Evolutionary conservation across 2,329 filamentous ascomycete species (phyloP), one percentile per base, ranked within the genome.

Genomic region (Botrytis fabae): DNA sequence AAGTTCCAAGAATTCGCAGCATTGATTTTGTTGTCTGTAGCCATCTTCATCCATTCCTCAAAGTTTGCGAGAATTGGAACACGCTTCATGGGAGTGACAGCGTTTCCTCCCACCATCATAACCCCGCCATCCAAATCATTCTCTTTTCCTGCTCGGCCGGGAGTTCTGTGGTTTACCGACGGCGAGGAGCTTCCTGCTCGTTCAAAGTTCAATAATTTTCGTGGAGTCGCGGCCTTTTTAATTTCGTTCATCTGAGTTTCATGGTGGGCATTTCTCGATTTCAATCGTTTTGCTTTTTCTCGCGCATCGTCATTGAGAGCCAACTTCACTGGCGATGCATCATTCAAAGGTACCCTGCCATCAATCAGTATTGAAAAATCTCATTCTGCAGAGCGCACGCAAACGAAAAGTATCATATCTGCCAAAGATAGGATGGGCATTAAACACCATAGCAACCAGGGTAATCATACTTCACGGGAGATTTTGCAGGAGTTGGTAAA

Each of bases 31-130:
- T 99, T 99, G 85, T 99, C 96, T 25, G 96, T 98, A 2, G 96
- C 96, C 94, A 99, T 97, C 87, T 98, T 99, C 94, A 99, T 98
- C 96, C 95, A 98, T 82, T 99, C 96, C 82, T 99, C 96, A 79
- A 98, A 99, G 83, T 99, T 99, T 80, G 96, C 96, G 71, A 99
- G 86, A 78, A 99, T 92, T 1, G 96, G 96, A 42, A 97, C 93
- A 75, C 95, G 92, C 87, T 97, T 97, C 92, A 97, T 95, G 71
- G 95, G 96, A 74, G 96, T 98, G 71, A 97, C 92, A 54, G 92
- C 93, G 75, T 86, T 89, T 46, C 93, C 92, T 73, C 89, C 90
- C 63, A 93, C 91, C 79, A 90, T 87, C 75, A 90, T 85, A 74
- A 89, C 86, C 51, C 90, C 88, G 76, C 89, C 86, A 76, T 88